phyloP scores from a whole-genome alignment of 164 flowering plant genomes.

The Chimonanthus praecox region DNA sequence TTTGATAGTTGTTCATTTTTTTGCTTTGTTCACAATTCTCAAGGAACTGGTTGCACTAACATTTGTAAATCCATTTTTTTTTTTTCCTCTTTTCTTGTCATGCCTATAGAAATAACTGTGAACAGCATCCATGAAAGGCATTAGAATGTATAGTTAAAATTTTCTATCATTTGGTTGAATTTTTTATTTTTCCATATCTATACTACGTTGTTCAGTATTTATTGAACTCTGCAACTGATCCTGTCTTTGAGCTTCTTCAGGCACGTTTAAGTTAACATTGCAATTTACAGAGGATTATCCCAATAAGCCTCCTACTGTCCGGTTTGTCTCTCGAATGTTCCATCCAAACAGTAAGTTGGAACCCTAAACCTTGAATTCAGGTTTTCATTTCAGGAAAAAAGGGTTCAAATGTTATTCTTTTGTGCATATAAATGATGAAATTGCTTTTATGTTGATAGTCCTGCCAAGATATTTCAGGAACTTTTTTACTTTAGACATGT shows the following conservation, averaged over 20 bases:
- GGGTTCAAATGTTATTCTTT: background rate
- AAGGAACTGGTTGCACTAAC: no score
- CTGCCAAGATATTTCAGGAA: background rate
- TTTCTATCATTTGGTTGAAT: background rate
- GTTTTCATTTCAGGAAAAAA: no score
- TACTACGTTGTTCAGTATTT: background rate
- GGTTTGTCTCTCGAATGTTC: constrained; percentile 35
- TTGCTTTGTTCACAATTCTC: background rate
- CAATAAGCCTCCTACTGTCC: constrained; percentile 33
- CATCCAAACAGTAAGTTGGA: constrained; percentile 35
- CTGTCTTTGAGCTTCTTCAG: constrained; percentile 14
- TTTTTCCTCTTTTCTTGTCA: no score
- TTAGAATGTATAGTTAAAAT: background rate
- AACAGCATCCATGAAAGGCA: background rate
- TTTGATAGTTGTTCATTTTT: background rate
- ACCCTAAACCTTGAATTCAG: background rate
- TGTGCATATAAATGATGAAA: background rate
- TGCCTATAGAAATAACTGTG: no score
- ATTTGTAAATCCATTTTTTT: no score
- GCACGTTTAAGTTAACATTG: constrained; percentile 34
- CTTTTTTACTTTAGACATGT: background rate
- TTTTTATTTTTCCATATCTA: background rate
- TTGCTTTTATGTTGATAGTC: background rate
- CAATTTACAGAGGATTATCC: constrained; percentile 37
- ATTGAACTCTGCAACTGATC: background rate